phyloP scores from a whole-genome alignment of 2,329 filamentous ascomycete species.

The Claviceps citrina region DNA sequence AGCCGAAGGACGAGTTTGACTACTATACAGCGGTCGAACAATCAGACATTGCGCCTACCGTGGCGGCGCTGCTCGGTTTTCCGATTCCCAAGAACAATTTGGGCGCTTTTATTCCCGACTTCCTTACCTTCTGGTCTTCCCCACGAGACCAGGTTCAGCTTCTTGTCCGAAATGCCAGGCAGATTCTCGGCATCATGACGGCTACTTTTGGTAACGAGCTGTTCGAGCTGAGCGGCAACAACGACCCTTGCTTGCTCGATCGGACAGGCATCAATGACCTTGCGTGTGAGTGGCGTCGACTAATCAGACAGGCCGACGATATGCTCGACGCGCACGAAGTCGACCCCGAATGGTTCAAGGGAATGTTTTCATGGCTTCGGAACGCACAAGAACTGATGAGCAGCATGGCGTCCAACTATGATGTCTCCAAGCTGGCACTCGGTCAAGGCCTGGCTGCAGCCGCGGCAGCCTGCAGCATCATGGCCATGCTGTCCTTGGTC shows the following conservation, averaged over 20 bases:
- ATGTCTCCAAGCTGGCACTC: slow-evolving; percentile 45
- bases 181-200: slow-evolving; percentile 63
- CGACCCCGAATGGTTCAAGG: slow-evolving; percentile 25
- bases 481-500: slow-evolving; percentile 6
- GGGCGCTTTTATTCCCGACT: slow-evolving; percentile 66
- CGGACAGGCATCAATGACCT: slow-evolving; percentile 36
- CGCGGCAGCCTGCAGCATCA: slow-evolving; percentile 14
- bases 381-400: slow-evolving; percentile 69
- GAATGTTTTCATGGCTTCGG: slow-evolving; percentile 47
- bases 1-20: slow-evolving; percentile 54
- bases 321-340: slow-evolving; percentile 13
- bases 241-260: slow-evolving; percentile 22
- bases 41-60: slow-evolving; percentile 80
- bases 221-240: slow-evolving; percentile 18
- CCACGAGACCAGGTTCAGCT: slow-evolving; percentile 46
- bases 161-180: slow-evolving; percentile 61
- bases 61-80: slow-evolving; percentile 74
- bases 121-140: slow-evolving; percentile 57
- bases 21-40: slow-evolving; percentile 83
- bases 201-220: slow-evolving; percentile 48
- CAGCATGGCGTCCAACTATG: slow-evolving; percentile 82
- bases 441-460: slow-evolving; percentile 25
- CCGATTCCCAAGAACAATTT: slow-evolving; percentile 82
- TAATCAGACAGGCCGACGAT: slow-evolving; percentile 13
- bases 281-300: slow-evolving; percentile 50